Evolutionary conservation across 345 rosid genomes (phyloP), one percentile per base, ranked within the genome.

Genomic region (Eucalyptus guilfoylei): DNA sequence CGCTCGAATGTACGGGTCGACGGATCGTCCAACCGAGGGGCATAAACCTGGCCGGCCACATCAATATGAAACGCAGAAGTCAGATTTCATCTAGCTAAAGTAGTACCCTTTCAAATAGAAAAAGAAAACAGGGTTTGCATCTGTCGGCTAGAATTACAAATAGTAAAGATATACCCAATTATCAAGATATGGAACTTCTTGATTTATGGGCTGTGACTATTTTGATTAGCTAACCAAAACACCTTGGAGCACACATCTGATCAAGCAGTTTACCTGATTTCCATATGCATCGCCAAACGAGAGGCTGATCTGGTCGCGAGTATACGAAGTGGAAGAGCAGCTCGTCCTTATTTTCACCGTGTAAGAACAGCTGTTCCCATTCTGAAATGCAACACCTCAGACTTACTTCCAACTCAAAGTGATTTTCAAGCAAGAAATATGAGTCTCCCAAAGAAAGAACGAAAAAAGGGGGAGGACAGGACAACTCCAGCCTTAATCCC

Each of bases 251-350:
- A 30, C 47, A 32, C 48, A 32, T 48, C 83, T 40, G 30, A 64
- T 72, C 80, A 42, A 49, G 87, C 54, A 86, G 44, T 54, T 42
- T 8, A 96, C 98, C 98, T 96, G 94, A 91, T 94, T 94, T 91
- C 96, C 95, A 89, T 93, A 93, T 13, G 94, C 94, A 90, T 96
- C 97, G n/a, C 98, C 97, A 85, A 95, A 96, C 2, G 96, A 45
- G 12, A 96, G 92, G 87, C 97, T 94, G 92, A 96, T 94, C 90
- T 91, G 93, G 88, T 96, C 98, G 85, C 95, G 92, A 12, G 97
- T 96, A 83, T 90, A 92, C 34, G 89, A 87, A 16, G 93, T 90
- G 0, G 98, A 96, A 49, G 97, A 93, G 91, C 98, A 96, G 90
- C 97, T 96, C 42, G 97, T 96, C 89, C 92, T 92, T 81, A 94